These are phyloP conservation scores for Coniochaeta sp. DNA, from an alignment of 2,329 filamentous ascomycete genomes.

Conservation along the genomic window DNA sequence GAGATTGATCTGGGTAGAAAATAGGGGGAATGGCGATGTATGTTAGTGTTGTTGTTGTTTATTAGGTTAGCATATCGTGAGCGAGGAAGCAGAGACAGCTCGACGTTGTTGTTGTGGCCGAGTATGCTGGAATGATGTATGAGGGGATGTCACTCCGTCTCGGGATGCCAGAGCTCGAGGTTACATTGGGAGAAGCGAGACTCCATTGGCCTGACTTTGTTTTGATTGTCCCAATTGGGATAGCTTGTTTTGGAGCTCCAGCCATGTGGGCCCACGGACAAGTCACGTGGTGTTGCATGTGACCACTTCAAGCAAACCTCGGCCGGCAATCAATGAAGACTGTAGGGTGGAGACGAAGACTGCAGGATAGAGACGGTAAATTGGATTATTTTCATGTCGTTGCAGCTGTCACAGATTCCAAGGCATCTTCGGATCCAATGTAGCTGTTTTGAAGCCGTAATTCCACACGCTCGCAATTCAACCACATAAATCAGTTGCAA, in stretches of 20 bases:
- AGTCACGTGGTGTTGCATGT: no score
- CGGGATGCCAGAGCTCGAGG: background rate
- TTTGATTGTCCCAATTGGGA: constrained; percentile 1
- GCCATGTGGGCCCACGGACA: background rate
- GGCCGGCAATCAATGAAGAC: no score
- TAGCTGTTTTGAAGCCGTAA: no score
- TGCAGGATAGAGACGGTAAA: no score
- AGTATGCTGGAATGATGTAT: constrained; percentile 2
- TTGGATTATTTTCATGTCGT: no score
- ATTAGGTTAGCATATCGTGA: background rate
- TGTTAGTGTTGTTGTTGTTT: background rate
- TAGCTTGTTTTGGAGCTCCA: constrained; percentile 10
- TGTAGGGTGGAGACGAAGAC: no score
- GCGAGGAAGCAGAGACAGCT: background rate
- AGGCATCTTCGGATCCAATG: no score
- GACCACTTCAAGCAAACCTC: no score
- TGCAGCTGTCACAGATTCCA: no score
- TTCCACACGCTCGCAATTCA: no score
- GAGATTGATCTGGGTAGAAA: background rate
- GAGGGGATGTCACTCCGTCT: constrained; percentile 2
- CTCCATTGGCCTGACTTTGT: background rate
- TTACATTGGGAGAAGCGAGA: background rate
- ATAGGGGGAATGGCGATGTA: background rate
- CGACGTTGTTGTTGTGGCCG: background rate
- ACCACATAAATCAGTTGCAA: no score